Evolutionary conservation across 176 grass and related monocot species (phyloP).

Genomic region (Paspalum vaginatum): DNA sequence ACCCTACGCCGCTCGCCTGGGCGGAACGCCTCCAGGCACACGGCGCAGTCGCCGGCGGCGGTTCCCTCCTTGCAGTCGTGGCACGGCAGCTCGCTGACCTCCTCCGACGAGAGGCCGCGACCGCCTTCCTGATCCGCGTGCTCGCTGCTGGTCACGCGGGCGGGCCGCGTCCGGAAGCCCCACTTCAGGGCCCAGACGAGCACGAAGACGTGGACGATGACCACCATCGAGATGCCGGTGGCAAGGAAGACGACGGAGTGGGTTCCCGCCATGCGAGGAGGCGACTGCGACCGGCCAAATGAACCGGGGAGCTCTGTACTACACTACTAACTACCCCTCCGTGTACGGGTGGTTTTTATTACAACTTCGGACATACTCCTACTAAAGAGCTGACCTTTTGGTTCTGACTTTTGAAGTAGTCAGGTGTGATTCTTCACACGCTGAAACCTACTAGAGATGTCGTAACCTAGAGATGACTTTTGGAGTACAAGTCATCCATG

Average conservation of each 20-base stretch:
- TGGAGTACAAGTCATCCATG: too few species aligned
- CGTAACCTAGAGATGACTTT: too few species aligned
- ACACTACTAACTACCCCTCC: too few species aligned
- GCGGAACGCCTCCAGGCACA: conserved; percentile 50
- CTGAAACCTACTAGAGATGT: not conserved
- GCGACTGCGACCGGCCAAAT: not conserved
- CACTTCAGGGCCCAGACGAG: not conserved
- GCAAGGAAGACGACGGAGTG: conserved; percentile 6
- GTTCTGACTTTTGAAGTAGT: conserved; percentile 2
- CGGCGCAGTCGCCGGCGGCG: conserved; percentile 31
- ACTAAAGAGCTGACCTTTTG: not conserved
- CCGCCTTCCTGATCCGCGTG: not conserved
- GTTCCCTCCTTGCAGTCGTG: not conserved
- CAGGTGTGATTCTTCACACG: not conserved
- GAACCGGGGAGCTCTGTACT: not conserved
- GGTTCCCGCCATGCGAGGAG: not conserved
- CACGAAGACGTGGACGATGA: not conserved
- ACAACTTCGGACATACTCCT: not conserved
- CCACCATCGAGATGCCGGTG: not conserved
- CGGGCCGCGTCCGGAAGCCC: not conserved
- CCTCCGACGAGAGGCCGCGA: not conserved
- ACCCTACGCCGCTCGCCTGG: conserved; percentile 36
- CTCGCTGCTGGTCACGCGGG: too few species aligned
- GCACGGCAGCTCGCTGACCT: conserved; percentile 8
- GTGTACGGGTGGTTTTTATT: too few species aligned